Percentiles rank a stretch among this genome's conserved stretches.
Conservation (phyloP, 2,329 filamentous ascomycete genomes). For the Pseudopithomyces chartarum region DNA sequence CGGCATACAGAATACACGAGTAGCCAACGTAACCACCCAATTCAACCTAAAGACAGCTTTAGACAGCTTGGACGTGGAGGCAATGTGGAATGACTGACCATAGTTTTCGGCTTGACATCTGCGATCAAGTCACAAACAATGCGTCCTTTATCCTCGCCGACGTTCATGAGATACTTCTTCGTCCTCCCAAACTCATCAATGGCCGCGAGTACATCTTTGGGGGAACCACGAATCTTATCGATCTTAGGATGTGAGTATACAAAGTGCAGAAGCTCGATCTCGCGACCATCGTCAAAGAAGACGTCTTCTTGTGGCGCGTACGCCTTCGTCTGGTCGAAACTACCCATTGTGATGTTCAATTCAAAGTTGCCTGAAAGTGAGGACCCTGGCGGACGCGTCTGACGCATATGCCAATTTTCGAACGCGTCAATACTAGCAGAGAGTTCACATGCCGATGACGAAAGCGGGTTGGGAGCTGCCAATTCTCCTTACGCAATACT, state of each 20-base stretch:
- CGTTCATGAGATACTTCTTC: slow-evolving; percentile 78
- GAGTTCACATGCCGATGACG: slow-evolving; percentile 27
- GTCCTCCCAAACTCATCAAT: slow-evolving; percentile 73
- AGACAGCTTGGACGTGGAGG: neutral
- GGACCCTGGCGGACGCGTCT: slow-evolving; percentile 3
- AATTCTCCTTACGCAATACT: neutral
- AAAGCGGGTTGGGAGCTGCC: slow-evolving; percentile 17
- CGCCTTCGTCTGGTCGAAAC: slow-evolving; percentile 50
- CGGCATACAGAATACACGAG: slow-evolving; percentile 76
- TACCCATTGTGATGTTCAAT: slow-evolving; percentile 28
- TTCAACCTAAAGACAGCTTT: slow-evolving; percentile 60
- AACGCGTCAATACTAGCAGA: slow-evolving; percentile 33
- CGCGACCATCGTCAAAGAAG: slow-evolving; percentile 71
- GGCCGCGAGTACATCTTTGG: slow-evolving; percentile 65
- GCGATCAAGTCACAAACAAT: slow-evolving; percentile 72
- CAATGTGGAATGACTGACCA: slow-evolving; percentile 51
- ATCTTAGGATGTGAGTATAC: slow-evolving; percentile 67
- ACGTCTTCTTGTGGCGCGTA: slow-evolving; percentile 53
- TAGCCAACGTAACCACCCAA: slow-evolving; percentile 83
- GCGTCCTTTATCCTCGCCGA: slow-evolving; percentile 74
- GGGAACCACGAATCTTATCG: slow-evolving; percentile 67
- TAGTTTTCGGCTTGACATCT: slow-evolving; percentile 67
- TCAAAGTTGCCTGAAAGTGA: neutral
- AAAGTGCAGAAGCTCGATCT: slow-evolving; percentile 73
- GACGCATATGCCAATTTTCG: slow-evolving; percentile 12